phyloP scores from a whole-genome alignment of 208 protist species.

The Crithidia acanthocephali region DNA sequence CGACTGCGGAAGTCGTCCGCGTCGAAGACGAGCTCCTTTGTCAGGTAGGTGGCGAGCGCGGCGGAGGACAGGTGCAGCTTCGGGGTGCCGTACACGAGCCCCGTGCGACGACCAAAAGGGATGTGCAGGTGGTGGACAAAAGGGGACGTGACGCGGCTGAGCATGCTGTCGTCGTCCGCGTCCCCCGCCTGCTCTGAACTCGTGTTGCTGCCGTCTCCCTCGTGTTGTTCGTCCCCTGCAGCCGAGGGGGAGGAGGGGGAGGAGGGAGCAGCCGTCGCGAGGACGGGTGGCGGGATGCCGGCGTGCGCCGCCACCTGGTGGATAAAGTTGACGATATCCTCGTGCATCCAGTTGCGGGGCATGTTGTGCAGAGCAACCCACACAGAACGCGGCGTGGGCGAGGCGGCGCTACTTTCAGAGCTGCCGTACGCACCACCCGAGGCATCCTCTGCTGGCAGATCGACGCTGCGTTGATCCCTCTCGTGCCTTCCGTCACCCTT shows the following conservation, averaged over 20 bases:
- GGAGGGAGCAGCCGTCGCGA: too few relatives aligned
- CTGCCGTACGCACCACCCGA: neutral
- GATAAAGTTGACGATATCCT: conserved; percentile 86
- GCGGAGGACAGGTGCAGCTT: conserved; percentile 60
- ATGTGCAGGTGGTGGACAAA: conserved; percentile 72
- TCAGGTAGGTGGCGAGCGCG: conserved; percentile 61
- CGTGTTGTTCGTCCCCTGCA: neutral
- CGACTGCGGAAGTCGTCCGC: conserved; percentile 78
- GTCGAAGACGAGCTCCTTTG: conserved; percentile 56
- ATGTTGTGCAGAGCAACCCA: conserved; percentile 75
- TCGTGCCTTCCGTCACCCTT: too few relatives aligned
- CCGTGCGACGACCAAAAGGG: conserved; percentile 85
- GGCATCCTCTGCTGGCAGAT: neutral
- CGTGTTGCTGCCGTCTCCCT: neutral
- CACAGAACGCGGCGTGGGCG: neutral
- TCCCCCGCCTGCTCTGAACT: neutral
- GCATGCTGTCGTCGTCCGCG: conserved; percentile 39
- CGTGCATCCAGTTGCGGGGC: conserved; percentile 82
- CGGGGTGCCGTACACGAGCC: conserved; percentile 75
- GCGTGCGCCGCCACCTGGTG: conserved; percentile 72
- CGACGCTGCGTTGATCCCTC: neutral
- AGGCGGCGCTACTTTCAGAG: too few relatives aligned
- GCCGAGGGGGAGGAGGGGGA: neutral
- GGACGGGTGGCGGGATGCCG: conserved; percentile 51
- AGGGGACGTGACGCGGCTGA: conserved; percentile 53